phyloP scores from a whole-genome alignment of 345 rosid genomes.

The Citrus medica region DNA sequence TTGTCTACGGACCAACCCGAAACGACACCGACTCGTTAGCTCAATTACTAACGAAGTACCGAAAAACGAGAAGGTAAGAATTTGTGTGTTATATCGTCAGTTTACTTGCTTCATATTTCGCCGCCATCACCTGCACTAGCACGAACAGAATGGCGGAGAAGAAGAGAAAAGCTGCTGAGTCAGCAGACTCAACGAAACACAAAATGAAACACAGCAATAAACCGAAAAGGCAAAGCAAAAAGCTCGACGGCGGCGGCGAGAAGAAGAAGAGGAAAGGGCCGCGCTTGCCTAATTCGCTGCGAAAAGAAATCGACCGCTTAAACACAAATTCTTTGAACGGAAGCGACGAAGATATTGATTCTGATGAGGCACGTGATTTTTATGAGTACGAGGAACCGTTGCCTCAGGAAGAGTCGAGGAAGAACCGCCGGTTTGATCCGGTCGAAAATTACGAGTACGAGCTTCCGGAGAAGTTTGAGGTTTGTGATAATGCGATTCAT shows the following conservation, averaged over 20 bases:
- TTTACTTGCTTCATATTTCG: neutral
- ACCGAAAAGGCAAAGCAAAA: neutral
- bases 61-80: too few species aligned
- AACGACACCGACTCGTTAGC: too few species aligned
- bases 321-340: conserved; percentile 25
- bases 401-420: conserved; percentile 71
- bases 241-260: neutral
- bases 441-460: conserved; percentile 68
- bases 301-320: conserved; percentile 47
- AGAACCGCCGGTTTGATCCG: conserved; percentile 72
- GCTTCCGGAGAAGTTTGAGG: conserved; percentile 57
- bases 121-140: neutral
- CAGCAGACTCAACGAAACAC: neutral
- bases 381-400: conserved; percentile 86
- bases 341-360: conserved; percentile 49
- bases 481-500: neutral
- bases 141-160: conserved; percentile 11
- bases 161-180: conserved; percentile 16
- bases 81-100: too few species aligned
- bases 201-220: neutral
- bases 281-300: conserved; percentile 59
- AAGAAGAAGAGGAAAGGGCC: conserved; percentile 56
- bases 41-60: too few species aligned
- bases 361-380: conserved; percentile 50
- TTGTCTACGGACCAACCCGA: too few species aligned